A percentile compares a stretch with the other conserved stretches of the same genome.
These are phyloP conservation scores for Trypanosoma conorhini DNA, from an alignment of 208 protist genomes.

Conservation along the genomic window DNA sequence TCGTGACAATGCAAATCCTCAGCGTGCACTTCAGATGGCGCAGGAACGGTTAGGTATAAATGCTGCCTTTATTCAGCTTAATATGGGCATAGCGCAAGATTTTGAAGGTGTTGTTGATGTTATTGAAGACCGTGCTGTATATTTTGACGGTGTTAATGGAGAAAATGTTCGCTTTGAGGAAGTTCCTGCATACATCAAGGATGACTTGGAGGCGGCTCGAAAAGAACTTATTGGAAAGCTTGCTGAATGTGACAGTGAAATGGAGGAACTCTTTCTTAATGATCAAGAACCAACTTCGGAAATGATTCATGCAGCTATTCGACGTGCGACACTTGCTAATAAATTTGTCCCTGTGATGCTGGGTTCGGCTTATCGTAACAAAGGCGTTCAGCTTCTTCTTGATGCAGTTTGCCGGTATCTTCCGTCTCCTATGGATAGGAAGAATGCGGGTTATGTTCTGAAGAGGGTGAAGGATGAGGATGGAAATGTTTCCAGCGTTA, in stretches of 20 bases:
- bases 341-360: slow-evolving; percentile 97
- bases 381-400: slow-evolving; percentile 98
- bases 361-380: slow-evolving; percentile 99
- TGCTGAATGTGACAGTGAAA: slow-evolving; percentile 95
- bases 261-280: slow-evolving; percentile 95
- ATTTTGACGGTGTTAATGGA: slow-evolving; percentile 95
- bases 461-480: slow-evolving; percentile 91
- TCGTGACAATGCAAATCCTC: slow-evolving; percentile 92
- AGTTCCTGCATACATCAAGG: slow-evolving; percentile 83
- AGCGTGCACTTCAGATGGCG: slow-evolving; percentile 79
- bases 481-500: slow-evolving; percentile 67
- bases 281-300: slow-evolving; percentile 90
- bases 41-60: slow-evolving; percentile 96
- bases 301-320: slow-evolving; percentile 93
- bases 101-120: slow-evolving; percentile 98
- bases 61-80: slow-evolving; percentile 96
- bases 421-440: slow-evolving; percentile 94
- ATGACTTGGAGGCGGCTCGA: slow-evolving; percentile 71
- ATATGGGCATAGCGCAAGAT: slow-evolving; percentile 95
- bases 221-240: slow-evolving; percentile 93
- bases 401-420: slow-evolving; percentile 97
- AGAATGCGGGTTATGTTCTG: slow-evolving; percentile 75
- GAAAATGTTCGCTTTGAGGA: slow-evolving; percentile 80
- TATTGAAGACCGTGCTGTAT: slow-evolving; percentile 86
- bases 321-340: slow-evolving; percentile 91